These are phyloP conservation scores for Aspergillus alliaceus DNA, from an alignment of 2,329 filamentous ascomycete species.

Conservation along the genomic window DNA sequence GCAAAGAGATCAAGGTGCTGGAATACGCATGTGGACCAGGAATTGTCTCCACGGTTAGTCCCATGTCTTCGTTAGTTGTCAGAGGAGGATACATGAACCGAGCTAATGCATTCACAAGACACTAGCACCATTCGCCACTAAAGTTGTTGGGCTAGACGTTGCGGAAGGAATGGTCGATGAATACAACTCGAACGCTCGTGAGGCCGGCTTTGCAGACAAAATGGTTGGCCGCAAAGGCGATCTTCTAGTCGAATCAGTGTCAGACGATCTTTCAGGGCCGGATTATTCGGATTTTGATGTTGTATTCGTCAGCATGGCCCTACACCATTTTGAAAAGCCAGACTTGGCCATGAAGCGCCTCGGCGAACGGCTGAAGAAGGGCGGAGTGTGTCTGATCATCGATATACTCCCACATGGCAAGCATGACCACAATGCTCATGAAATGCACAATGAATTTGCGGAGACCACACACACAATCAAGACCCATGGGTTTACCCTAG, in stretches of 20 bases:
- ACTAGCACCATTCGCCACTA: constrained; percentile 61
- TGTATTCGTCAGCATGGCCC: constrained; percentile 61
- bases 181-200: constrained; percentile 63
- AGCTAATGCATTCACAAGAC: constrained; percentile 36
- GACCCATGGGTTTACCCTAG: constrained; percentile 65
- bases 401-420: constrained; percentile 63
- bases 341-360: constrained; percentile 59
- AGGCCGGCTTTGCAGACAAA: constrained; percentile 52
- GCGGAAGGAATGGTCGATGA: constrained; percentile 68
- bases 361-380: constrained; percentile 61
- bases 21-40: constrained; percentile 79
- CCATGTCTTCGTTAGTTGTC: neutral
- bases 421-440: constrained; percentile 15
- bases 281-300: constrained; percentile 71
- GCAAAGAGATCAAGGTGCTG: constrained; percentile 53
- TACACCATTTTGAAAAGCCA: constrained; percentile 69
- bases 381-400: constrained; percentile 66
- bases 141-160: constrained; percentile 68
- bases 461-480: constrained; percentile 56
- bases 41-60: constrained; percentile 60
- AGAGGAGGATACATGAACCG: neutral
- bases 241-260: constrained; percentile 52
- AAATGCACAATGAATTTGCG: constrained; percentile 22
- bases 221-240: constrained; percentile 61
- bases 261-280: constrained; percentile 57